Percentiles rank a stretch among this genome's conserved stretches.
These are phyloP conservation scores for Aspergillus funiculosus DNA, from an alignment of 495 filamentous ascomycete species.

Conservation along the genomic window DNA sequence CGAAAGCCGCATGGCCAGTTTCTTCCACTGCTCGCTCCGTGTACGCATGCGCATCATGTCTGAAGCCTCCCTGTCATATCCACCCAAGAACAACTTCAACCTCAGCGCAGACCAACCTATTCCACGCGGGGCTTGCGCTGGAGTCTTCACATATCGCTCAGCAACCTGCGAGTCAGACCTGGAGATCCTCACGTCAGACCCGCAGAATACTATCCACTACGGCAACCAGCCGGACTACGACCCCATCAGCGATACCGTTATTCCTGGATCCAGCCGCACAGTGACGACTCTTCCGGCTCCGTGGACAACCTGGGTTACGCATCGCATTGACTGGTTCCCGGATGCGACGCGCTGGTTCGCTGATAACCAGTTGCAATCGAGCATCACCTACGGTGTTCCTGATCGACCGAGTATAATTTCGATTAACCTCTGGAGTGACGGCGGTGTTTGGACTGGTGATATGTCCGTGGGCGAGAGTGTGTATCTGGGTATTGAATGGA, in stretches of 20 bases:
- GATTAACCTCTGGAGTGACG: constrained; percentile 73
- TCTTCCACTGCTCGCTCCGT: constrained; percentile 57
- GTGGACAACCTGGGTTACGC: constrained; percentile 65
- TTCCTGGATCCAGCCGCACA: constrained; percentile 30
- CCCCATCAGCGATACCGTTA: constrained; percentile 26
- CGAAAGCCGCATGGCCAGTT: constrained; percentile 47
- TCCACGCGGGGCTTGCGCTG: constrained; percentile 55
- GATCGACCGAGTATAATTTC: constrained; percentile 53
- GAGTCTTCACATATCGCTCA: constrained; percentile 63
- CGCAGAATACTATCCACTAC: constrained; percentile 53
- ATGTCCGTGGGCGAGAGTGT: constrained; percentile 56
- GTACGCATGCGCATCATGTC: constrained; percentile 46
- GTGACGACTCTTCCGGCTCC: constrained; percentile 29
- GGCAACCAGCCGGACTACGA: constrained; percentile 67
- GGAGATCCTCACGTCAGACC: constrained; percentile 63
- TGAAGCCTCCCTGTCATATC: constrained; percentile 12
- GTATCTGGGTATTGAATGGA: constrained; percentile 65
- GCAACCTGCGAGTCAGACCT: constrained; percentile 68
- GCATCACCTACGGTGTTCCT: constrained; percentile 59
- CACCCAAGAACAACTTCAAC: not conserved
- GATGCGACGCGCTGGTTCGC: constrained; percentile 61
- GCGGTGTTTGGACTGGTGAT: constrained; percentile 66
- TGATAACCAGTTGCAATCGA: constrained; percentile 49
- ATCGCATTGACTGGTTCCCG: constrained; percentile 67
- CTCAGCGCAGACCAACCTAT: no score